These are phyloP conservation scores for Termitomyces sp. DNA, from an alignment of 768 basidiomycete genomes.

Conservation along the genomic window DNA sequence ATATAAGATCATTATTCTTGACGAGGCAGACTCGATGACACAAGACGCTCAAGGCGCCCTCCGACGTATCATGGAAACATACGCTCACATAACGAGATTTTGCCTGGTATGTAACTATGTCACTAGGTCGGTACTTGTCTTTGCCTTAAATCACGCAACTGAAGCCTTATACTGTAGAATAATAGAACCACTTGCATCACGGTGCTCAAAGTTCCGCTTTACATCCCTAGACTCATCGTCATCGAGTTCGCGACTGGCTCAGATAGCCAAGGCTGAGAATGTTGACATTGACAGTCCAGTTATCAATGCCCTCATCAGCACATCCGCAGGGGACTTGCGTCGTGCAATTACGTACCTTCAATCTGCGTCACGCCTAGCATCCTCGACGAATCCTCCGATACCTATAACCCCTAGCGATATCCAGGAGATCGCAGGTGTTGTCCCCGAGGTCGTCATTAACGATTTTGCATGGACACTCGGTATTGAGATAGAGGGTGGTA, in stretches of 20 bases:
- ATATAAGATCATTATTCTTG: constrained; percentile 97
- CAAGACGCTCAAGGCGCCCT: constrained; percentile 98
- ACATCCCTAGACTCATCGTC: constrained; percentile 83
- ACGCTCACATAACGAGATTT: constrained; percentile 94
- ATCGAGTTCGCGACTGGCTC: constrained; percentile 65
- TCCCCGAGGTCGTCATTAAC: constrained; percentile 69
- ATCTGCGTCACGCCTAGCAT: constrained; percentile 85
- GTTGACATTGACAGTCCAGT: constrained; percentile 55
- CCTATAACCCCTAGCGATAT: constrained; percentile 75
- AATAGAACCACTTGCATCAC: constrained; percentile 97
- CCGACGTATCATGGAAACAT: constrained; percentile 99
- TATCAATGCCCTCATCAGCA: constrained; percentile 66
- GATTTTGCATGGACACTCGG: constrained; percentile 70
- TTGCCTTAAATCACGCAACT: neutral
- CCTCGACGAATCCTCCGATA: constrained; percentile 66
- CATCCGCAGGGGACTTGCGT: constrained; percentile 89
- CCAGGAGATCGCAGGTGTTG: constrained; percentile 96
- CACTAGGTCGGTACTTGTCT: constrained; percentile 60
- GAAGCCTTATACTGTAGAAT: constrained; percentile 52
- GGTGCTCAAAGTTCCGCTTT: constrained; percentile 98
- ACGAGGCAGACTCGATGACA: constrained; percentile 99
- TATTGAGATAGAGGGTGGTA: constrained; percentile 51
- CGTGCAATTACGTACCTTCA: constrained; percentile 98
- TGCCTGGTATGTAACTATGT: constrained; percentile 99
- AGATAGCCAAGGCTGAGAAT: constrained; percentile 77